Evolutionary conservation across 805 yeast genomes (phyloP).

Genomic region (Nakazawaea populi): DNA sequence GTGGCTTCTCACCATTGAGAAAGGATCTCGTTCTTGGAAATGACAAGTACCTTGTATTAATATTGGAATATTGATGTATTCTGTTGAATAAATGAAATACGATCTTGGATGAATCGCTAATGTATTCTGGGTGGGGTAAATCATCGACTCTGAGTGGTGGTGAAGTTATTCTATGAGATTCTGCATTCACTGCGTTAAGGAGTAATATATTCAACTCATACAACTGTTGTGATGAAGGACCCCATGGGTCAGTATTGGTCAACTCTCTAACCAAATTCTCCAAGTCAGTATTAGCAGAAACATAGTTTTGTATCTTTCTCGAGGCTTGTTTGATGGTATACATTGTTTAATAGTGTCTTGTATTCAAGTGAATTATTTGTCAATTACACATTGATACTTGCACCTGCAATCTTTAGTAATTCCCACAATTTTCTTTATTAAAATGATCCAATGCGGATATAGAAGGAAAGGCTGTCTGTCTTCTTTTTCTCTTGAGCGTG

Average conservation of each 20-base stretch:
- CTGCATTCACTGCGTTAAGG: conserved; percentile 11
- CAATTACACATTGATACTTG: too few relatives aligned
- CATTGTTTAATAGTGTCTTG: conserved; percentile 6
- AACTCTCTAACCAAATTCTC: conserved; percentile 33
- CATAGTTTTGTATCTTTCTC: conserved; percentile 29
- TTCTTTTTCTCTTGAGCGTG: too few relatives aligned
- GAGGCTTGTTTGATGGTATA: conserved; percentile 23
- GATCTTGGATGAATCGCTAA: conserved; percentile 15
- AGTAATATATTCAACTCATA: conserved; percentile 22
- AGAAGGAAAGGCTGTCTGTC: neutral
- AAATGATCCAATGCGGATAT: neutral
- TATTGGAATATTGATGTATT: neutral
- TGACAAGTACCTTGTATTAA: neutral
- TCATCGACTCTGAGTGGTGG: neutral
- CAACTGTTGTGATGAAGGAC: conserved; percentile 40
- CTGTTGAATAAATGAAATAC: neutral
- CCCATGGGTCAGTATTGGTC: conserved; percentile 49
- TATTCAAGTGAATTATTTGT: too few relatives aligned
- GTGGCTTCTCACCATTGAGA: conserved; percentile 1
- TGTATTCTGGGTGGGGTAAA: conserved; percentile 3
- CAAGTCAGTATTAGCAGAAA: conserved; percentile 23
- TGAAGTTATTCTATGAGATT: conserved; percentile 10
- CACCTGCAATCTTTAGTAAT: neutral
- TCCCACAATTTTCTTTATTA: neutral
- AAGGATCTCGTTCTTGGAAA: conserved; percentile 10